A percentile compares a stretch with the other conserved stretches of the same genome.
These are phyloP conservation scores for Irpex sp. DNA, from an alignment of 1,284 basidiomycete genomes.

Conservation along the genomic window DNA sequence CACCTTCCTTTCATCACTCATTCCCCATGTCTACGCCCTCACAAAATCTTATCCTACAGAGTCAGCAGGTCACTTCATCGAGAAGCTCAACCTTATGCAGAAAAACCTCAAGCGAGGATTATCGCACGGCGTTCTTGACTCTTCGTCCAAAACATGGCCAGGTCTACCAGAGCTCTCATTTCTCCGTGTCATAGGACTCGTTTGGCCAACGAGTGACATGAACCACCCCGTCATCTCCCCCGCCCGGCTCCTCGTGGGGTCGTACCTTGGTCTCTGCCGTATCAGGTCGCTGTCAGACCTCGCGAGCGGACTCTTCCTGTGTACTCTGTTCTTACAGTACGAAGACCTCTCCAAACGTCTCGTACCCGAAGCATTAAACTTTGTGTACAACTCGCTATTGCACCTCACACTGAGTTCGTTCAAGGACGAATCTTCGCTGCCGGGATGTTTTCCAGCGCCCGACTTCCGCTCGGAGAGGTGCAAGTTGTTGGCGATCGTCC, in stretches of 20 bases:
- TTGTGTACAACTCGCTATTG: constrained; percentile 68
- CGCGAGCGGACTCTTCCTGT: constrained; percentile 86
- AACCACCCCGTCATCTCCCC: constrained; percentile 89
- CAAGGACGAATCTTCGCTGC: constrained; percentile 44
- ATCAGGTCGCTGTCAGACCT: constrained; percentile 77
- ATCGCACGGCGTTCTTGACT: constrained; percentile 63
- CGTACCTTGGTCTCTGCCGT: constrained; percentile 86
- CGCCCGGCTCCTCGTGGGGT: constrained; percentile 83
- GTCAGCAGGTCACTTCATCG: constrained; percentile 76
- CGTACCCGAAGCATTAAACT: constrained; percentile 89
- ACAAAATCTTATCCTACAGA: constrained; percentile 81
- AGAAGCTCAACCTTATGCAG: constrained; percentile 89
- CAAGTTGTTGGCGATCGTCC: constrained; percentile 32
- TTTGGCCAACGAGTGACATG: constrained; percentile 96
- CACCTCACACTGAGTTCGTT: constrained; percentile 68
- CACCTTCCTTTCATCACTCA: constrained; percentile 59
- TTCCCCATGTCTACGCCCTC: constrained; percentile 83
- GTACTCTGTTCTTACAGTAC: constrained; percentile 80
- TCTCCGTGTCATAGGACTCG: constrained; percentile 74
- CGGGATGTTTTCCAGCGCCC: constrained; percentile 68
- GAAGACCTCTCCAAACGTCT: constrained; percentile 85
- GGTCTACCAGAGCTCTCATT: constrained; percentile 80
- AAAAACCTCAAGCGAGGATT: constrained; percentile 91
- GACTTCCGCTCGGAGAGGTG: constrained; percentile 59
- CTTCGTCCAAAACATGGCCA: constrained; percentile 84